Evolutionary conservation across 257 asterid genomes (phyloP), one percentile per base, ranked within the genome.

Genomic region (Mentha longifolia): DNA sequence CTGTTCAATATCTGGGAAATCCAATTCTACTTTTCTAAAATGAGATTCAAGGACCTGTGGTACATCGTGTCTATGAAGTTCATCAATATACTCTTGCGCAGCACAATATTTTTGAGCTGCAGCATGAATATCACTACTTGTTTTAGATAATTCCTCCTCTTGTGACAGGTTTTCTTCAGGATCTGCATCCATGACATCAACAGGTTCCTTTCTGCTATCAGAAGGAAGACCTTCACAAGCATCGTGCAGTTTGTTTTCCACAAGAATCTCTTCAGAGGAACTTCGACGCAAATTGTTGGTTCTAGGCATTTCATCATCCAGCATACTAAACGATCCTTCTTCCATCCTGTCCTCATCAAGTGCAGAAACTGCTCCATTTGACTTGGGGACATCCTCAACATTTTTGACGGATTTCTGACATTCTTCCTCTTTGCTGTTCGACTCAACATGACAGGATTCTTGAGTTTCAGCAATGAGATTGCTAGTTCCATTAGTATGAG

Each of bases 201-300:
- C 19, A 73, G 50, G 47, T 60, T 74, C 85, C 41, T 42, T 59
- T 71, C 71, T 61, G 69, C 35, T 70, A 66, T 74, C 83, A 75
- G 58, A 80, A 50, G 79, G 69, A 71, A 73, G 70, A 71, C 37
- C 80, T 68, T 73, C 92, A 74, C 35, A 78, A 61, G 58, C 50
- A 61, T 60, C 70, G n/a, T 66, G 51, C 73, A 68, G 51, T 65
- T 69, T 70, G 74, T 69, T 76, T 61, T 72, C 75, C 60, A 78
- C 19, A 31, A 79, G 54, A 66, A 61, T 71, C 77, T 73, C 85
- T 70, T 78, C 89, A 65, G 83, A 77, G 74, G 80, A 81, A 80
- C 76, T 78, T 67, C 77, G 86, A 68, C 47, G 80, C 65, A 74
- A 71, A 76, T 65, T 51, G 68, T 78, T 78, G 14, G 61, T 47